Conservation (phyloP, 306 rosid genomes). For the Gynostemma pentaphyllum region DNA sequence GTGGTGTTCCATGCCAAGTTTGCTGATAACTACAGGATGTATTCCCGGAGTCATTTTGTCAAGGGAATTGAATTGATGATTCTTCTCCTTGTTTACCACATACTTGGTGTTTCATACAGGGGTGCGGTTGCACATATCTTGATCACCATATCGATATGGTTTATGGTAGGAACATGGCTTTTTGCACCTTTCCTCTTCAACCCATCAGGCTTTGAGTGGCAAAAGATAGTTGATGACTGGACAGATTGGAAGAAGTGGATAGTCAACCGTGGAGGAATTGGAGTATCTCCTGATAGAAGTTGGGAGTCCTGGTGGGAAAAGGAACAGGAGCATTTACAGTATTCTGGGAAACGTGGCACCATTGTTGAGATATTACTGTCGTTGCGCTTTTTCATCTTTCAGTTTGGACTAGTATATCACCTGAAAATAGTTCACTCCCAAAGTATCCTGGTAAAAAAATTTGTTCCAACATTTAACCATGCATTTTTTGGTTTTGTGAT, state of each 20-base stretch:
- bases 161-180: slow-evolving; percentile 95
- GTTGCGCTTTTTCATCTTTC: slow-evolving; percentile 78
- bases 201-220: slow-evolving; percentile 99
- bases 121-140: slow-evolving; percentile 50
- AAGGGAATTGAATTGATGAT: slow-evolving; percentile 91
- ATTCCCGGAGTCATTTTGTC: slow-evolving; percentile 94
- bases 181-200: slow-evolving; percentile 97
- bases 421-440: slow-evolving; percentile 41
- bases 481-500: background rate
- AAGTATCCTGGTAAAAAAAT: slow-evolving; percentile 52
- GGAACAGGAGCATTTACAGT: slow-evolving; percentile 65
- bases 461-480: background rate
- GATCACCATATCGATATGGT: slow-evolving; percentile 80
- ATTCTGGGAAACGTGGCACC: slow-evolving; percentile 63
- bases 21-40: slow-evolving; percentile 84
- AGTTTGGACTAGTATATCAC: slow-evolving; percentile 90
- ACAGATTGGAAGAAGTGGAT: slow-evolving; percentile 98
- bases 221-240: slow-evolving; percentile 92
- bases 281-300: slow-evolving; percentile 67
- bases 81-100: slow-evolving; percentile 74
- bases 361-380: slow-evolving; percentile 64
- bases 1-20: slow-evolving; percentile 95
- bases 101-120: slow-evolving; percentile 66
- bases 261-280: slow-evolving; percentile 77
- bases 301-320: slow-evolving; percentile 99